Evolutionary conservation across 2,329 filamentous ascomycete genomes (phyloP).

Genomic region (Nemania sp.): DNA sequence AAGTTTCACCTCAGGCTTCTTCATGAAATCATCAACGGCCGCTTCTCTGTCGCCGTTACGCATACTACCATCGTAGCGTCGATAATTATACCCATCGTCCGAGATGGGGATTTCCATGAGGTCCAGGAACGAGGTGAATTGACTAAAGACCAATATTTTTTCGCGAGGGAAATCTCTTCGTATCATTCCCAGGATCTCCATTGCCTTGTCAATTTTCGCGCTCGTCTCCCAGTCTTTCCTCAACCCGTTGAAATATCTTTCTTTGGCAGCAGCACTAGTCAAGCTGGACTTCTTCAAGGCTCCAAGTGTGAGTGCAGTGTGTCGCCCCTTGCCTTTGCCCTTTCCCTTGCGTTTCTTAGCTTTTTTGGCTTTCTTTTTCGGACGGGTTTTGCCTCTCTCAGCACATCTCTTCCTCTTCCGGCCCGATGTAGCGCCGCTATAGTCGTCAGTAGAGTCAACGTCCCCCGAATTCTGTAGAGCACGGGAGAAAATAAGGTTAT

Average conservation of each 20-base stretch:
- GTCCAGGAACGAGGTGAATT: slow-evolving; percentile 43
- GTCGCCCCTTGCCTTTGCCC: slow-evolving; percentile 17
- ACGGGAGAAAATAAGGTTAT: background rate
- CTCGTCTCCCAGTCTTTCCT: slow-evolving; percentile 37
- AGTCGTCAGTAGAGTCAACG: background rate
- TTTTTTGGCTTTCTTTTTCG: slow-evolving; percentile 20
- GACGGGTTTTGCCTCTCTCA: slow-evolving; percentile 4
- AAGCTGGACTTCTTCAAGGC: slow-evolving; percentile 33
- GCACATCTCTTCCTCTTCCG: slow-evolving; percentile 20
- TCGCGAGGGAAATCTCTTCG: slow-evolving; percentile 31
- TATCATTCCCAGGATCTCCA: slow-evolving; percentile 36
- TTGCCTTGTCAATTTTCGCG: slow-evolving; percentile 38
- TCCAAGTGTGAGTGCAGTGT: slow-evolving; percentile 29
- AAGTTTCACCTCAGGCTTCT: slow-evolving; percentile 42
- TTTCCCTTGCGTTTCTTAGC: no score
- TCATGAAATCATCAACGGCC: slow-evolving; percentile 36
- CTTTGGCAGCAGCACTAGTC: slow-evolving; percentile 32
- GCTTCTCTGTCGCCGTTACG: slow-evolving; percentile 26
- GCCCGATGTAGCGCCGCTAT: background rate
- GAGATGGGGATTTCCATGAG: slow-evolving; percentile 39
- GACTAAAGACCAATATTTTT: slow-evolving; percentile 41
- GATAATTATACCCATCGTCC: slow-evolving; percentile 33
- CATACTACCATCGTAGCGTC: slow-evolving; percentile 41
- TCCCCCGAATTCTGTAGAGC: no score
- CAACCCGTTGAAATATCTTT: slow-evolving; percentile 33